Percentiles rank a stretch among this genome's conserved stretches.
Conservation (phyloP, 1,284 basidiomycete species). For the Ustilago curta region DNA sequence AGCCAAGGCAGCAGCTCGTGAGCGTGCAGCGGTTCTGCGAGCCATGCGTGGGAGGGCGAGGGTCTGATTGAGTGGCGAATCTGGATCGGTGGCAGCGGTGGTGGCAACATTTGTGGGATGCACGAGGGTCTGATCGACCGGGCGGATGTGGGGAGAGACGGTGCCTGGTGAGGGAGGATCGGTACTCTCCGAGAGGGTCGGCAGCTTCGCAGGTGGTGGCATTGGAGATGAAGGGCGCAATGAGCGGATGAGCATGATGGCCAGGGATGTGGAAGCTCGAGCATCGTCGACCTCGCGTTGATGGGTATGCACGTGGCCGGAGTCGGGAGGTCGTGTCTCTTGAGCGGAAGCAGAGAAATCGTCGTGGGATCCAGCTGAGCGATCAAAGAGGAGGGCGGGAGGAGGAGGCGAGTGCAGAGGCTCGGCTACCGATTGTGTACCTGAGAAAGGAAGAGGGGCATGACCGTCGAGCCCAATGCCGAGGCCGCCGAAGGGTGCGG, state of each 20-base stretch:
- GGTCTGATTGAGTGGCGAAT: conserved; percentile 29
- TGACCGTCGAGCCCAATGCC: conserved; percentile 46
- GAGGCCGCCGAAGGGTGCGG: conserved; percentile 38
- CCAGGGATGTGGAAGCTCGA: conserved; percentile 37
- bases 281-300: conserved; percentile 44
- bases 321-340: conserved; percentile 1
- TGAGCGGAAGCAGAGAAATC: neutral
- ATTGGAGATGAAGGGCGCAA: conserved; percentile 32
- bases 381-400: conserved; percentile 25
- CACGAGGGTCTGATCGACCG: neutral
- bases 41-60: conserved; percentile 37
- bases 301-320: conserved; percentile 5
- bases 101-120: conserved; percentile 1
- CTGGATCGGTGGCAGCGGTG: conserved; percentile 12
- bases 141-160: conserved; percentile 7
- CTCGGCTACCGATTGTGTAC: conserved; percentile 2
- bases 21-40: conserved; percentile 37
- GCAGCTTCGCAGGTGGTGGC: conserved; percentile 33
- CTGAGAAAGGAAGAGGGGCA: conserved; percentile 15
- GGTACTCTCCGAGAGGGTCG: conserved; percentile 26
- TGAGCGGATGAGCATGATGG: conserved; percentile 43
- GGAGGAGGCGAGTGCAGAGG: conserved; percentile 14
- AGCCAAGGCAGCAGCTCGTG: conserved; percentile 48
- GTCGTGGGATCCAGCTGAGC: neutral
- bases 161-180: conserved; percentile 13